Conservation (phyloP, 2,329 filamentous ascomycete genomes). For the Trichoderma atrobrunneum region DNA sequence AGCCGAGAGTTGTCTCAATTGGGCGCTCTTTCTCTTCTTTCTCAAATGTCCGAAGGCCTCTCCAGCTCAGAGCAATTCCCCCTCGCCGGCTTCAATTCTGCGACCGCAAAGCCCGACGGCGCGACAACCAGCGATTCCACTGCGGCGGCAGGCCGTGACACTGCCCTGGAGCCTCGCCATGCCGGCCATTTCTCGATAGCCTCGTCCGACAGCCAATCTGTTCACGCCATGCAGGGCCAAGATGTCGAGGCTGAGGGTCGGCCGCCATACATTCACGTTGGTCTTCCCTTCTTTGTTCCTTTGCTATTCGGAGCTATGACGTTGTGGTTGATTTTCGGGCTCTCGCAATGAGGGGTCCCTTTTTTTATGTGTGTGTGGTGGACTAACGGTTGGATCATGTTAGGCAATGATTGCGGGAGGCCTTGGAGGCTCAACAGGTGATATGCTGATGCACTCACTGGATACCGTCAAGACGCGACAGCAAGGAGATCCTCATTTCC, state of each 20-base stretch:
- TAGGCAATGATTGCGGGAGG: conserved; percentile 95
- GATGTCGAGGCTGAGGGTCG: conserved; percentile 43
- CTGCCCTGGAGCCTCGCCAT: conserved; percentile 32
- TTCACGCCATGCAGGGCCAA: conserved; percentile 36
- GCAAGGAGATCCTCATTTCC: conserved; percentile 90
- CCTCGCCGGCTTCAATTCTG: conserved; percentile 18
- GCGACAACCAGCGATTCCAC: conserved; percentile 22
- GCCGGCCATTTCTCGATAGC: conserved; percentile 29
- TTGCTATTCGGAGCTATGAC: neutral
- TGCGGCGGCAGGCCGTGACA: conserved; percentile 20
- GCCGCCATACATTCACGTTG: conserved; percentile 44
- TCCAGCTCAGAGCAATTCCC: conserved; percentile 16
- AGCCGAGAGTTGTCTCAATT: neutral
- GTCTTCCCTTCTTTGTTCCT: conserved; percentile 22
- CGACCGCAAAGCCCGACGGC: conserved; percentile 16
- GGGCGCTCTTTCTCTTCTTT: neutral
- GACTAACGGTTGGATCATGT: conserved; percentile 16
- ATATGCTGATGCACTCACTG: conserved; percentile 98
- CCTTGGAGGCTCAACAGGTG: conserved; percentile 85
- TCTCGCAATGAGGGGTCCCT: neutral
- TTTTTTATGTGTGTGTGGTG: neutral
- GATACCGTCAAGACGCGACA: conserved; percentile 98
- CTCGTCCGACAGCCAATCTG: conserved; percentile 27
- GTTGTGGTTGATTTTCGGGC: neutral
- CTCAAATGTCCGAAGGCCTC: conserved; percentile 19